Evolutionary conservation across 331 rosid species (phyloP), one percentile per base, ranked within the genome.

Genomic region (Ulmus americana): DNA sequence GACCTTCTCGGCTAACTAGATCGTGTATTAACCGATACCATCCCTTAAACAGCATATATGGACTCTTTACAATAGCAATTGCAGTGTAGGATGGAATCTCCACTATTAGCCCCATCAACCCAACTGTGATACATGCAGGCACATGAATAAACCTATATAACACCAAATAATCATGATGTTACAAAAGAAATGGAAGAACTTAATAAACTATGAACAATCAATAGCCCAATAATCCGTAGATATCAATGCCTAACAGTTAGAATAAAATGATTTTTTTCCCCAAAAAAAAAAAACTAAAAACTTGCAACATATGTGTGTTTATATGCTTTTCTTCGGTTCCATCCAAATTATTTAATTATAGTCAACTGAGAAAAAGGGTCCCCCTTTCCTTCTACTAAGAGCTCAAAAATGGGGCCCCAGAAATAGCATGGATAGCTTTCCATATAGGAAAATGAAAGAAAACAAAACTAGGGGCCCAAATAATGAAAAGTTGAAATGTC

Each of bases 1-100:
- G 88, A 2, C 88, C 85, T 75, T 83, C 88, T n/a, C 88, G 77
- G 79, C 88, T 72, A 54, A 86, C 78, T 67, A 90, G 77, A 76
- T 90, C 97, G 20, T 87, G 91, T 45, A 76, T 53, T 16, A 90
- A 85, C 61, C 92, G 73, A 71, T 79, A 90, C 97, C 97, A 90
- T 11, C 97, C 97, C 69, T 83, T 86, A 75, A 90, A 80, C 80
- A 90, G 65, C 79, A 90, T 67, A 71, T 74, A 90, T 3, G 97
- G 97, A 78, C 97, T 90, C 83, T 90, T 90, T 5, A 76, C 81
- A 64, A 90, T 7, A 46, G 90, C 92, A 80, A 90, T 90, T 70
- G 81, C 82, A 49, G 92, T 78, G 78, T 65, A 90, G 39, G 81
- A 68, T 14, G 97, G 92, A 81, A 90, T 82, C 77, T 86, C 92